These are phyloP conservation scores for Punica granatum DNA, from an alignment of 345 rosid genomes.

Conservation along the genomic window DNA sequence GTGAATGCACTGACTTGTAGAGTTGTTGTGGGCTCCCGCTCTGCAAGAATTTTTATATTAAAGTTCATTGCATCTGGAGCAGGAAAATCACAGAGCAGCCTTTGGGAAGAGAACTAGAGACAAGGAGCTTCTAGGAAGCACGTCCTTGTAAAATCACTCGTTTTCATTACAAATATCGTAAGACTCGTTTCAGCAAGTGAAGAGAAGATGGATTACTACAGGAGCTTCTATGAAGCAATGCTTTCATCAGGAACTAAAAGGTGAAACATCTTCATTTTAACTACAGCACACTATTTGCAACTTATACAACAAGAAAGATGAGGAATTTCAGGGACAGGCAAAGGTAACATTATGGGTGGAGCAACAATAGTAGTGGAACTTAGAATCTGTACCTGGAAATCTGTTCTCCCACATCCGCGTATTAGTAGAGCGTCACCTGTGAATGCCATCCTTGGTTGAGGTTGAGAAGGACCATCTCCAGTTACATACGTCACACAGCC, in stretches of 20 bases:
- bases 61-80: background rate
- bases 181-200: no score
- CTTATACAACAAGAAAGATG: no score
- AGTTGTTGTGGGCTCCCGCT: conserved; percentile 82
- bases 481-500: conserved; percentile 97
- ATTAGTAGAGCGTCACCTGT: conserved; percentile 84
- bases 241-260: background rate
- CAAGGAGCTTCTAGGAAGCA: no score
- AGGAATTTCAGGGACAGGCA: no score
- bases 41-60: conserved; percentile 17
- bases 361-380: background rate
- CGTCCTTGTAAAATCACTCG: no score
- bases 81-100: background rate
- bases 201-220: no score
- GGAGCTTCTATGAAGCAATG: background rate
- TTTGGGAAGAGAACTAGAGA: no score
- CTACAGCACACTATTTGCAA: no score
- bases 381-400: conserved; percentile 62
- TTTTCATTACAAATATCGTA: no score
- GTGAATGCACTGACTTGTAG: conserved; percentile 86
- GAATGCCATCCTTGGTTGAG: conserved; percentile 89
- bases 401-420: conserved; percentile 98
- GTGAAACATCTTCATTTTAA: no score
- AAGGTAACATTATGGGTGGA: background rate
- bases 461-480: conserved; percentile 76